Evolutionary conservation across 805 yeast genomes (phyloP), one percentile per base, ranked within the genome.

Genomic region (Candida palmyrensis): DNA sequence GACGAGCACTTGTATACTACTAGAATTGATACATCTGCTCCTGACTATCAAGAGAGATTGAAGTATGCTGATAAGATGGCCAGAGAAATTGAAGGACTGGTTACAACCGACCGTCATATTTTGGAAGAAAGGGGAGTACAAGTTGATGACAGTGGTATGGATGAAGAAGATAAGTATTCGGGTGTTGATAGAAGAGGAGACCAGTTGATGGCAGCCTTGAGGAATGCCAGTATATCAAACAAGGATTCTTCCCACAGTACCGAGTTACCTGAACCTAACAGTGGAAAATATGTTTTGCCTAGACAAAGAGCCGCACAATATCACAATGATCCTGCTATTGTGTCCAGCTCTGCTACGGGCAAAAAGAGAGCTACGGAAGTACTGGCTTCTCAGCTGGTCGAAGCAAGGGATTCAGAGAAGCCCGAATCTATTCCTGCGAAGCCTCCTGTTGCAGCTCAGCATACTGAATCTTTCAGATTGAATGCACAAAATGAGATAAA

Each of bases 111-210:
- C 51, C 62, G 75, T 18, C 97, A 92, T 54, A 42, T 89, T 17
- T 90, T 95, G 41, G 98, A 90, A 55, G 98, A 90, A 57, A 77
- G 98, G 55, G 95, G 95, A 17, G 41, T 77, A 11, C 49, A 55
- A 12, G 73, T 82, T 24, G 95, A 85, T 53, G 96, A 85, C 50
- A 75, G 83, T 39, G 95, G 95, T 12, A 44, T 85, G 45, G 97
- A 92, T 57, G 98, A 92, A 62, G 98, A 92, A 57, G 96, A 89
- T 57, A 84, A 84, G 58, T 92, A 89, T 53, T 87, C 96, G 4
- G 97, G 97, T 32, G 98, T 88, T 28, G 79, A 73, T 38, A 75
- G 92, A 49, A 66, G 77, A 36, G 74, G 73, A 18, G 63, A 57
- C 29, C 73, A 67, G 35, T 56, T 69, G 37, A 66, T 68, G 69